Percentiles rank a stretch among this genome's conserved stretches.
Conservation (phyloP, 2,329 filamentous ascomycete genomes). For the Fusarium vanettenii region DNA sequence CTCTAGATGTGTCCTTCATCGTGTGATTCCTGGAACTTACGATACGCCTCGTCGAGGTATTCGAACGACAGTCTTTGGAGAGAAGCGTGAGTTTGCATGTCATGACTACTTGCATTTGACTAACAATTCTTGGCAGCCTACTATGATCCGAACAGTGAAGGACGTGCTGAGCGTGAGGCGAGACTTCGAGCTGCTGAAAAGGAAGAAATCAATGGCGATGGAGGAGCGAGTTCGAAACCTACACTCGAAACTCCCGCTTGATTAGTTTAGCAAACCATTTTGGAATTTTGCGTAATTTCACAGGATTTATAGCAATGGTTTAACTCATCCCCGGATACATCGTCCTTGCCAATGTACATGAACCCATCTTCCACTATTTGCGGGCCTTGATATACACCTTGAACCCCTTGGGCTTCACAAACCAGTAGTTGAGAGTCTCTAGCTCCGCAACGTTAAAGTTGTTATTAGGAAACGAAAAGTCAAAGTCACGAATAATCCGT, state of each 20-base stretch:
- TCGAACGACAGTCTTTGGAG: conserved; percentile 21
- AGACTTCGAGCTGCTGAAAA: not conserved
- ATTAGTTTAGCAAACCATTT: too few relatives aligned
- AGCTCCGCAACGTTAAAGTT: not conserved
- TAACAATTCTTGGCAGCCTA: not conserved
- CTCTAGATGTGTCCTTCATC: conserved; percentile 13
- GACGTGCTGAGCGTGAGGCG: conserved; percentile 13
- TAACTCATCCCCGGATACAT: not conserved
- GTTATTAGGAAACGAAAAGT: not conserved
- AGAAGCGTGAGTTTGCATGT: conserved; percentile 7
- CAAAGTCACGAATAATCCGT: not conserved
- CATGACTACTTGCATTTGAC: not conserved
- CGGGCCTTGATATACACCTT: not conserved
- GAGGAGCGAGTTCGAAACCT: not conserved
- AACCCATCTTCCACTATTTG: not conserved
- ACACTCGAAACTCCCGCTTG: not conserved
- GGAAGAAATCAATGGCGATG: not conserved
- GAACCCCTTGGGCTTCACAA: conserved; percentile 1
- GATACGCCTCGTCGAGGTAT: conserved; percentile 22
- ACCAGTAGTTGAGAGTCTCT: not conserved
- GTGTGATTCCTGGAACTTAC: conserved; percentile 28
- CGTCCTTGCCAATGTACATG: not conserved
- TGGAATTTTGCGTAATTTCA: not conserved
- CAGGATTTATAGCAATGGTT: not conserved
- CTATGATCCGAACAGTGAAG: conserved; percentile 22